phyloP scores from a whole-genome alignment of 257 asterid species.

The Fraxinus cuspidata region DNA sequence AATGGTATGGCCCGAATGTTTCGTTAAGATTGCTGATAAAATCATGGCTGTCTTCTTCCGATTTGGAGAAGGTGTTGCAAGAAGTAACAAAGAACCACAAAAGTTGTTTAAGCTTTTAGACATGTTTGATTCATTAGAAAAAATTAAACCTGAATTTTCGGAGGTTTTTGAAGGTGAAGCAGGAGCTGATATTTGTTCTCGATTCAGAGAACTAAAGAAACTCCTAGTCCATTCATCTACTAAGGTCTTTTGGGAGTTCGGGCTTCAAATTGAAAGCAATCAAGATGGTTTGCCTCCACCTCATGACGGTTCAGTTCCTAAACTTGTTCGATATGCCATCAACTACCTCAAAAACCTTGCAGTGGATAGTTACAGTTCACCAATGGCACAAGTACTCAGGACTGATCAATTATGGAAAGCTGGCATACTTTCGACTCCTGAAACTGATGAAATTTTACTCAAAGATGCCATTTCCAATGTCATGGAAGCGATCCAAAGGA shows the following conservation, averaged over 20 bases:
- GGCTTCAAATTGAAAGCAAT: constrained; percentile 72
- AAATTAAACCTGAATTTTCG: constrained; percentile 47
- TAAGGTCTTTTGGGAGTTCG: constrained; percentile 65
- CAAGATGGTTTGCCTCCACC: constrained; percentile 71
- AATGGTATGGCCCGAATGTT: constrained; percentile 68
- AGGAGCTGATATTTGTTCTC: constrained; percentile 54
- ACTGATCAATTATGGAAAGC: constrained; percentile 71
- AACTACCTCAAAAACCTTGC: constrained; percentile 72
- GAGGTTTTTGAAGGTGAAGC: constrained; percentile 60
- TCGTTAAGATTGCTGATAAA: constrained; percentile 73
- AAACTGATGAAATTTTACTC: constrained; percentile 48
- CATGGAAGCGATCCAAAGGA: constrained; percentile 76
- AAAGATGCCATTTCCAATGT: constrained; percentile 59
- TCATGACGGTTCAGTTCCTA: constrained; percentile 71
- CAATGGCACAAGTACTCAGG: constrained; percentile 56
- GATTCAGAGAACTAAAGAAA: constrained; percentile 70
- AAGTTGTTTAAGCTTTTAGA: constrained; percentile 82
- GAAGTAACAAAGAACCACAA: constrained; percentile 79
- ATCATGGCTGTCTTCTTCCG: constrained; percentile 91
- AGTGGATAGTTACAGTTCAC: constrained; percentile 42
- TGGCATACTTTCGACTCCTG: constrained; percentile 45
- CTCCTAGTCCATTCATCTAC: constrained; percentile 71
- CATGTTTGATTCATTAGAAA: constrained; percentile 63
- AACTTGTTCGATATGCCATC: constrained; percentile 65
- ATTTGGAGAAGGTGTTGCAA: constrained; percentile 80